Evolutionary conservation across 2,329 filamentous ascomycete genomes (phyloP), one percentile per base, ranked within the genome.

Genomic region (Leptographium procerum): DNA sequence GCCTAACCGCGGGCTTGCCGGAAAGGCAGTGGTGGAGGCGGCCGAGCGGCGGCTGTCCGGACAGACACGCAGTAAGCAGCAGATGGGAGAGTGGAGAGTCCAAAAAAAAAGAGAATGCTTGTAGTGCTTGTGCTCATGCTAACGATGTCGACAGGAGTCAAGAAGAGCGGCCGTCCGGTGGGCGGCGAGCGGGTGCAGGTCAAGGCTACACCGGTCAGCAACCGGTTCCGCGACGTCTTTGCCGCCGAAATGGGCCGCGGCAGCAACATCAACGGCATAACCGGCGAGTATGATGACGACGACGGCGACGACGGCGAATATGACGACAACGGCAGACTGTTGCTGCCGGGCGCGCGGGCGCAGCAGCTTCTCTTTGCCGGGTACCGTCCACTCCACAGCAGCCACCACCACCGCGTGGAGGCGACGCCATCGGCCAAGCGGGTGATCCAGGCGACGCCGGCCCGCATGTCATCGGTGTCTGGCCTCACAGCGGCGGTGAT

Each of bases 1-100:
- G 69, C 89, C 89, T 1, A 91, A 92, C 65, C 81, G 89, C 52
- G 79, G 82, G 26, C 76, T 87, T 47, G 86, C 85, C 14, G 83
- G 84, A 34, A 85, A 84, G 65, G 79, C 83, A 43, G 76, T 88
- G 59, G 82, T 80, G 4, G 86, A 89, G 63, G 85, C 82, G 29
- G 79, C 82, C 5, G 86, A 90, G 67, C 80, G 79, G 64, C 80
- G 84, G 57, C 73, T 75, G 6, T 74, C 74, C 4, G 73, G 74
- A 16, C 36, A 40, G 13, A 40, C 19, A 16, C 36, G 36, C 4
- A 40, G 36, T 40, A 19, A 40, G 36, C n/a, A n/a, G n/a, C n/a
- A n/a, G n/a, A n/a, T n/a, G n/a, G n/a, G n/a, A n/a, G n/a, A n/a
- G n/a, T n/a, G n/a, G n/a, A n/a, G n/a, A n/a, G n/a, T n/a, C n/a